These are phyloP conservation scores for Myxozyma geophila DNA, from an alignment of 805 yeast species.

Conservation along the genomic window DNA sequence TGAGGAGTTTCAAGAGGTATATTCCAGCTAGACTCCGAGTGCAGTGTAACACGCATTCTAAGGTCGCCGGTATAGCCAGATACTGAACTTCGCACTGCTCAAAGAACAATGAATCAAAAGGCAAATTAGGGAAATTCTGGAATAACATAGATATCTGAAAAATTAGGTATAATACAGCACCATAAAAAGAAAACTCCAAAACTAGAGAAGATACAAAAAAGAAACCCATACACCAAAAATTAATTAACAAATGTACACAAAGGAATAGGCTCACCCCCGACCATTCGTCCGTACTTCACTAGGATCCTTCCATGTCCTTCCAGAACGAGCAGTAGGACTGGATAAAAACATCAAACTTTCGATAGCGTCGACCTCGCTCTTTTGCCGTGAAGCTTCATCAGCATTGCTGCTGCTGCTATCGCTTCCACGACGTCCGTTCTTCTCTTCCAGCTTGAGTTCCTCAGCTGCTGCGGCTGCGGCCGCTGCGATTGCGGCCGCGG, in stretches of 20 bases:
- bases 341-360: slow-evolving; percentile 36
- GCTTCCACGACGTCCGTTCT: slow-evolving; percentile 2
- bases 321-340: slow-evolving; percentile 30
- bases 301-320: slow-evolving; percentile 27
- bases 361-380: slow-evolving; percentile 35
- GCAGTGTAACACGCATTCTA: too few species aligned
- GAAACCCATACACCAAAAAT: not conserved
- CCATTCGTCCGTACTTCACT: not conserved
- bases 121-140: too few species aligned
- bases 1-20: too few species aligned
- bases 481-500: slow-evolving; percentile 25
- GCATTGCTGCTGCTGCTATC: slow-evolving; percentile 9
- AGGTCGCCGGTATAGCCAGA: too few species aligned
- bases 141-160: too few species aligned
- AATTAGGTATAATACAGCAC: too few species aligned
- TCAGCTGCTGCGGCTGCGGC: slow-evolving; percentile 31
- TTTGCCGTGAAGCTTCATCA: slow-evolving; percentile 12
- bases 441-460: slow-evolving; percentile 15
- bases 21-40: too few species aligned
- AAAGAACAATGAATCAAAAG: too few species aligned
- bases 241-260: not conserved
- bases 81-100: too few species aligned
- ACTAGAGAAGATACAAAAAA: not conserved
- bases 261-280: not conserved
- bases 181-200: not conserved